Evolutionary conservation across 352 stramenopile species (phyloP).

Genomic region (Elongisporangium prolatum): DNA sequence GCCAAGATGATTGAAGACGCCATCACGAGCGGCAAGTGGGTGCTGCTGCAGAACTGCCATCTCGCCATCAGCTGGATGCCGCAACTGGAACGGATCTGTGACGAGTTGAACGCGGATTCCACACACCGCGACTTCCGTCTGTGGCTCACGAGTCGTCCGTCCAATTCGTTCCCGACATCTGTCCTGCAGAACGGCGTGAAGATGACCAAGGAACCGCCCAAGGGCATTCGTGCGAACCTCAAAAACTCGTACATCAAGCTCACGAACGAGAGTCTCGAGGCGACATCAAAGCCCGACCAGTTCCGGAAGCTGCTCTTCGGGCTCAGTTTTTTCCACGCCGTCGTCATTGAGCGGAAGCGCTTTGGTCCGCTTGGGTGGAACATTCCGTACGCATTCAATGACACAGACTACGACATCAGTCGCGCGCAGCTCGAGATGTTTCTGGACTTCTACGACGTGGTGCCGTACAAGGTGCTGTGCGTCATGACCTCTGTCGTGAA

Average conservation of each 20-base stretch:
- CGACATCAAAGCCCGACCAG: slow-evolving; percentile 63
- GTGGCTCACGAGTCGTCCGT: slow-evolving; percentile 87
- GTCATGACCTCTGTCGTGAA: slow-evolving; percentile 88
- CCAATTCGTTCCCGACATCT: slow-evolving; percentile 72
- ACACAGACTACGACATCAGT: slow-evolving; percentile 87
- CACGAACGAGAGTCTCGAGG: slow-evolving; percentile 67
- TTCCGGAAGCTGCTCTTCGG: slow-evolving; percentile 90
- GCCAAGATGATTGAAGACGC: slow-evolving; percentile 87
- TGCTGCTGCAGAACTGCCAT: slow-evolving; percentile 91
- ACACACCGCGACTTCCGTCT: slow-evolving; percentile 91
- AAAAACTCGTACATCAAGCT: slow-evolving; percentile 90
- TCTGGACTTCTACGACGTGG: slow-evolving; percentile 82
- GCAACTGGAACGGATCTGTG: slow-evolving; percentile 90
- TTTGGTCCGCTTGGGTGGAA: slow-evolving; percentile 92
- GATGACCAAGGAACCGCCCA: slow-evolving; percentile 93
- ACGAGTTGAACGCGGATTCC: slow-evolving; percentile 79
- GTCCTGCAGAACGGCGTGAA: slow-evolving; percentile 92
- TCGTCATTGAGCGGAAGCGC: slow-evolving; percentile 84
- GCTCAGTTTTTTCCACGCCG: slow-evolving; percentile 74
- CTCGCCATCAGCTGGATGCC: slow-evolving; percentile 91
- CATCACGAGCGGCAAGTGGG: slow-evolving; percentile 87
- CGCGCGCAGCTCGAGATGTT: slow-evolving; percentile 89
- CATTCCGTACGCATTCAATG: slow-evolving; percentile 93
- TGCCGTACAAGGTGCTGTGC: slow-evolving; percentile 84
- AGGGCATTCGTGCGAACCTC: slow-evolving; percentile 86